Conservation (phyloP, 371 early-diverging fungal genomes). For the Mortierella sp. region DNA sequence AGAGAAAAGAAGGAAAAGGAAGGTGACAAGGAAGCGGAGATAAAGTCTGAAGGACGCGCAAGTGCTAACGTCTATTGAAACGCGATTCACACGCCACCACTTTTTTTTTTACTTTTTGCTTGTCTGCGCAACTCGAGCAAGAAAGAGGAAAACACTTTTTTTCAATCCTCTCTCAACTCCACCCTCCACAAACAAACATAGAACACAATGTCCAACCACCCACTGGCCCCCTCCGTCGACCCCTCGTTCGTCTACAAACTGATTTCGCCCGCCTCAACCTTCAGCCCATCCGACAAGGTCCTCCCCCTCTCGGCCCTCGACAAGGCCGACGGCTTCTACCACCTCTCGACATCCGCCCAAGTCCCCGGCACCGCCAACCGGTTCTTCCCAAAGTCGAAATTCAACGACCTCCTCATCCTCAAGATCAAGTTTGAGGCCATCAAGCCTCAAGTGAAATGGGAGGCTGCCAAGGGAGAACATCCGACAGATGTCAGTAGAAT, state of each 20-base stretch:
- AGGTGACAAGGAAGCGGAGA: not conserved
- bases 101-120: not conserved
- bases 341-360: slow-evolving; percentile 44
- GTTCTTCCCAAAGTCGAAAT: slow-evolving; percentile 41
- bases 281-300: slow-evolving; percentile 27
- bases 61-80: not conserved
- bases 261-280: slow-evolving; percentile 43
- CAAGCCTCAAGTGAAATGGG: slow-evolving; percentile 42
- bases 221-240: slow-evolving; percentile 30
- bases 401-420: slow-evolving; percentile 45
- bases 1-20: not conserved
- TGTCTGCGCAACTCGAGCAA: not conserved
- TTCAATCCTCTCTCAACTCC: not conserved
- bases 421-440: slow-evolving; percentile 41
- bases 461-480: slow-evolving; percentile 43
- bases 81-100: not conserved
- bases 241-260: slow-evolving; percentile 52
- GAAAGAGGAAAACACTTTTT: not conserved
- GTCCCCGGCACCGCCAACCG: slow-evolving; percentile 57
- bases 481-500: slow-evolving; percentile 42
- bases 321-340: slow-evolving; percentile 56
- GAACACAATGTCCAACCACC: slow-evolving; percentile 24
- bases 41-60: not conserved
- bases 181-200: not conserved
- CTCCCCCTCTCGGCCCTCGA: slow-evolving; percentile 48